phyloP scores from a whole-genome alignment of 2,329 filamentous ascomycete species.

The Rhynchosporium secalis region DNA sequence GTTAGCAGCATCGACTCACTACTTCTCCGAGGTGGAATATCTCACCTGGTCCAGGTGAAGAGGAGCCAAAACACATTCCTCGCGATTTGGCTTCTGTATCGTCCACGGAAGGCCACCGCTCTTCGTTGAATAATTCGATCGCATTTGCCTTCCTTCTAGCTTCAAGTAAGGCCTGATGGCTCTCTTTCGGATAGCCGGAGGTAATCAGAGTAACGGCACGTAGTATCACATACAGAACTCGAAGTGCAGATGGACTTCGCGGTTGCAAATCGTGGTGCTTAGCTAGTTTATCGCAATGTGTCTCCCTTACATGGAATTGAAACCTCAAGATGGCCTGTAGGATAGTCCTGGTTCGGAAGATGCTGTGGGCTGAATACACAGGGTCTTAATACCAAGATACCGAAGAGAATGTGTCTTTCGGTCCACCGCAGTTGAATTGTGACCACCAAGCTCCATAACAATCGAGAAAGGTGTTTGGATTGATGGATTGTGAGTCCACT shows the following conservation, averaged over 20 bases:
- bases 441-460: constrained; percentile 1
- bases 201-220: background rate
- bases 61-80: constrained; percentile 7
- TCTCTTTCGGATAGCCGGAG: background rate
- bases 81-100: constrained; percentile 1
- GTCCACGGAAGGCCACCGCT: constrained; percentile 2
- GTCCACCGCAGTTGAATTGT: background rate
- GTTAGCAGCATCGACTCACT: background rate
- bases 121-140: background rate
- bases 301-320: background rate
- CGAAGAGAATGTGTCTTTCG: constrained; percentile 4
- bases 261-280: background rate
- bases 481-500: constrained; percentile 6
- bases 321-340: background rate
- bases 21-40: too few relatives aligned
- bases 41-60: background rate
- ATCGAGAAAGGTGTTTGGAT: background rate
- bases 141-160: background rate
- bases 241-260: background rate
- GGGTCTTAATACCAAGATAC: constrained; percentile 2
- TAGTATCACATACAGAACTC: background rate
- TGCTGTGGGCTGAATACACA: constrained; percentile 12
- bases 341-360: constrained; percentile 5
- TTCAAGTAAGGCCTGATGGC: background rate
- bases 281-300: background rate